Evolutionary conservation across 2,329 filamentous ascomycete genomes (phyloP).

Genomic region (Aspergillaceae sp.): DNA sequence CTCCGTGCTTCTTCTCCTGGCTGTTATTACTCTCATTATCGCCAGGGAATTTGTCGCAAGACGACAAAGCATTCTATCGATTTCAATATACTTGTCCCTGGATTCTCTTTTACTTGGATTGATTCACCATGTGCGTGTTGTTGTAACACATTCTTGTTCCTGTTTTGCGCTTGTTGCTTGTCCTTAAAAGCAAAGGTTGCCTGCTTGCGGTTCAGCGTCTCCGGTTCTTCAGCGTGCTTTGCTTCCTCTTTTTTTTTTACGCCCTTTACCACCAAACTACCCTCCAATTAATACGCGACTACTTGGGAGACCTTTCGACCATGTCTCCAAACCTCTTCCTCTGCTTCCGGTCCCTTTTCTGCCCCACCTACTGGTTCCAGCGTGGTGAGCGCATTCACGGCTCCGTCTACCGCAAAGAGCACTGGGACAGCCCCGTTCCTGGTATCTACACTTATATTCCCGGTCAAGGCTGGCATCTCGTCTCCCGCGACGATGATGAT

Average conservation of each 20-base stretch:
- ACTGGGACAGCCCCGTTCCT: slow-evolving; percentile 41
- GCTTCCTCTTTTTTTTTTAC: slow-evolving; percentile 3
- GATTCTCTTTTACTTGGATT: no score
- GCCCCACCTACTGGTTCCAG: slow-evolving; percentile 44
- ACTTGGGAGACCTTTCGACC: not conserved
- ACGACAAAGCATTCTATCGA: no score
- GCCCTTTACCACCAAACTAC: slow-evolving; percentile 2
- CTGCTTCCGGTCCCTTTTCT: slow-evolving; percentile 41
- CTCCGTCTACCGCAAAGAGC: slow-evolving; percentile 36
- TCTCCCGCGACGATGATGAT: slow-evolving; percentile 31
- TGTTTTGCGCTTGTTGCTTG: slow-evolving; percentile 2
- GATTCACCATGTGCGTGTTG: no score
- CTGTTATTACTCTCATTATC: no score
- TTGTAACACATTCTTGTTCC: no score
- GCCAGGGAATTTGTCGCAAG: no score
- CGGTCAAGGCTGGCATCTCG: slow-evolving; percentile 43
- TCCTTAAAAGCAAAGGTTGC: slow-evolving; percentile 4
- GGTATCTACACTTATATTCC: slow-evolving; percentile 44
- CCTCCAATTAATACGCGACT: slow-evolving; percentile 2
- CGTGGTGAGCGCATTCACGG: slow-evolving; percentile 30
- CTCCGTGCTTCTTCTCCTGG: no score
- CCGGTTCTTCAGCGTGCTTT: slow-evolving; percentile 3
- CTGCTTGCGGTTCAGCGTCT: slow-evolving; percentile 18
- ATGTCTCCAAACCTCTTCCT: slow-evolving; percentile 47
- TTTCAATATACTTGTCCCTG: no score